Conservation (phyloP, 148 eudicot species). For the Agrostemma githago region DNA sequence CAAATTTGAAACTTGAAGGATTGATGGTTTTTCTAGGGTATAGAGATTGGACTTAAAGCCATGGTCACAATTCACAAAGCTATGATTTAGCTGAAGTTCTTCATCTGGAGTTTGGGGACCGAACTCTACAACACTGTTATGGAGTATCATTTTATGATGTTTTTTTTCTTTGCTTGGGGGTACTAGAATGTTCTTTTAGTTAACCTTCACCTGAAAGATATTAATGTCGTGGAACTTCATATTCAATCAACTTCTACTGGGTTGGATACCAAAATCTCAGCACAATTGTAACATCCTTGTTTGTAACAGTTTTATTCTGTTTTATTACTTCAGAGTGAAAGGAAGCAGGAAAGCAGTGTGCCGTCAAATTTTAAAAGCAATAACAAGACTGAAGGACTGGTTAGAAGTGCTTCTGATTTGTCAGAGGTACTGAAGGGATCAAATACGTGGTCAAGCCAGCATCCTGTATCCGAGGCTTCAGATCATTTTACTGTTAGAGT, state of each 20-base stretch:
- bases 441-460: constrained; percentile 29
- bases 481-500: constrained; percentile 49
- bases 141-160: not conserved
- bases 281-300: not conserved
- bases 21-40: not conserved
- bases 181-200: not conserved
- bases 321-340: constrained; percentile 37
- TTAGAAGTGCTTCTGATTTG: constrained; percentile 40
- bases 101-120: not conserved
- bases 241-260: not conserved
- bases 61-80: not conserved
- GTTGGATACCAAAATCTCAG: not conserved
- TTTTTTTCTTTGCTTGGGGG: not conserved
- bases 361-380: constrained; percentile 24
- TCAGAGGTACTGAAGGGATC: constrained; percentile 27
- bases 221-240: constrained; percentile 1
- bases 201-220: not conserved
- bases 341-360: constrained; percentile 31
- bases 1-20: not conserved
- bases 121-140: not conserved
- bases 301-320: not conserved
- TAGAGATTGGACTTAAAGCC: not conserved
- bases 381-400: constrained; percentile 18
- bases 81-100: not conserved
- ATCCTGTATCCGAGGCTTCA: constrained; percentile 34